Evolutionary conservation across 176 grass and related monocot species (phyloP).

Genomic region (Chrysopogon serrulatus): DNA sequence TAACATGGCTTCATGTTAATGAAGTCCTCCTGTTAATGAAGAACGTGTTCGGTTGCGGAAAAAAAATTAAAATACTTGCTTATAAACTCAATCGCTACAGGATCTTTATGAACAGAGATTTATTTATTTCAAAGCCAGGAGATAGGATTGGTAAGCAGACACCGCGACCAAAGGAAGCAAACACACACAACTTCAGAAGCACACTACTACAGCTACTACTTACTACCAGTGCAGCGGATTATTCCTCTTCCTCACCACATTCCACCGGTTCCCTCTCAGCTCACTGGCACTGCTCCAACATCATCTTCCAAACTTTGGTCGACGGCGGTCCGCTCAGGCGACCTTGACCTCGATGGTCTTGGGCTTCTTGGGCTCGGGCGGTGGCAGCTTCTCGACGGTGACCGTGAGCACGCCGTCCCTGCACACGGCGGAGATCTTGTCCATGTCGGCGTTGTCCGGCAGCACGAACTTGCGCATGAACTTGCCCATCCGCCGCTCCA

Average conservation of each 20-base stretch:
- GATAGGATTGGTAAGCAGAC: background rate
- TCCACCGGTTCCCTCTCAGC: background rate
- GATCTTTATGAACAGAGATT: background rate
- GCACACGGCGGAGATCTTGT: constrained; percentile 55
- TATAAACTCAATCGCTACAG: no score
- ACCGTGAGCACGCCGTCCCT: constrained; percentile 68
- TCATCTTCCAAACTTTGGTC: background rate
- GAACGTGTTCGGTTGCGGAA: no score
- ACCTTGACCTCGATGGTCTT: constrained; percentile 76
- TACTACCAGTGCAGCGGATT: no score
- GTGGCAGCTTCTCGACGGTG: constrained; percentile 54
- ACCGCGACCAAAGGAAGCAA: background rate
- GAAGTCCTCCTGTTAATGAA: background rate
- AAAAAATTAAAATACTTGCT: no score
- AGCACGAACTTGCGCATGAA: constrained; percentile 79
- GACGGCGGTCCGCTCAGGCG: constrained; percentile 8
- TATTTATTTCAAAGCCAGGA: background rate
- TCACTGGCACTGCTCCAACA: background rate
- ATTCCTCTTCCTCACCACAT: background rate
- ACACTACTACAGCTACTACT: background rate
- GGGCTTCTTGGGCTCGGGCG: constrained; percentile 82
- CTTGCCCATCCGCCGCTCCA: constrained; percentile 77
- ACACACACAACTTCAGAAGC: background rate
- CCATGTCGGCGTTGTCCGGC: constrained; percentile 53
- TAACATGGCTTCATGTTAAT: no score